Percentiles rank a stretch among this genome's conserved stretches.
Evolutionary conservation across 73 alveolate species (phyloP).

Genomic region (Symbiodinium pilosum): DNA sequence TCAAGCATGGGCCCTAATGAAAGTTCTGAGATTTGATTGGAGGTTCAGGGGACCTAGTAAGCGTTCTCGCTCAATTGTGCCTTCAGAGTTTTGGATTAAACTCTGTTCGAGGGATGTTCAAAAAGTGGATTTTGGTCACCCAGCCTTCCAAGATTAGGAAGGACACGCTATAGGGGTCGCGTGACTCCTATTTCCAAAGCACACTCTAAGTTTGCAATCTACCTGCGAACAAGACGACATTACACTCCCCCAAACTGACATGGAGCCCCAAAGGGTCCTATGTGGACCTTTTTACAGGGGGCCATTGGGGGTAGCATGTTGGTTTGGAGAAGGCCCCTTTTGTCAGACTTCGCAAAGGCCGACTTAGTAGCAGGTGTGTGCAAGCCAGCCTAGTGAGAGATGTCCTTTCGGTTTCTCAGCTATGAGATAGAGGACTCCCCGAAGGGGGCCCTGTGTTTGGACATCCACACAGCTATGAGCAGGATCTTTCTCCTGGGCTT

Average conservation of each 20-base stretch:
- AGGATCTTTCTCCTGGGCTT: too few species aligned
- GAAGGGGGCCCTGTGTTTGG: too few species aligned
- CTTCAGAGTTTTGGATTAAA: background rate
- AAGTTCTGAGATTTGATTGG: background rate
- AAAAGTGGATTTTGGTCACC: background rate
- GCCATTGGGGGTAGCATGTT: too few species aligned
- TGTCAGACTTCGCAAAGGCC: too few species aligned
- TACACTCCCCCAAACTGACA: background rate
- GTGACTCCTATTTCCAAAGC: background rate
- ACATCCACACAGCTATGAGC: too few species aligned
- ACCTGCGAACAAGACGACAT: background rate
- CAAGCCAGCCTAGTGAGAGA: too few species aligned
- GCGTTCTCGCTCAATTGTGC: too few species aligned
- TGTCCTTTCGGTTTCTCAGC: too few species aligned
- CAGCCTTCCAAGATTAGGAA: background rate
- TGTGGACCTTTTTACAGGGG: too few species aligned
- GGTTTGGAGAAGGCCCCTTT: too few species aligned
- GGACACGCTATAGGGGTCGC: background rate
- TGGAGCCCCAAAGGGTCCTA: background rate
- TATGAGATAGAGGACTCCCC: too few species aligned
- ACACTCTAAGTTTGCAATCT: background rate
- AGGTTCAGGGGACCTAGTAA: background rate
- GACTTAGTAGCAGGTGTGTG: too few species aligned
- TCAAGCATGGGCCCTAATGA: slow-evolving; percentile 87
- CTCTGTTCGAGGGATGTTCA: background rate